Evolutionary conservation across 169 alveolate species (phyloP).

Genomic region (Babesia sp.): DNA sequence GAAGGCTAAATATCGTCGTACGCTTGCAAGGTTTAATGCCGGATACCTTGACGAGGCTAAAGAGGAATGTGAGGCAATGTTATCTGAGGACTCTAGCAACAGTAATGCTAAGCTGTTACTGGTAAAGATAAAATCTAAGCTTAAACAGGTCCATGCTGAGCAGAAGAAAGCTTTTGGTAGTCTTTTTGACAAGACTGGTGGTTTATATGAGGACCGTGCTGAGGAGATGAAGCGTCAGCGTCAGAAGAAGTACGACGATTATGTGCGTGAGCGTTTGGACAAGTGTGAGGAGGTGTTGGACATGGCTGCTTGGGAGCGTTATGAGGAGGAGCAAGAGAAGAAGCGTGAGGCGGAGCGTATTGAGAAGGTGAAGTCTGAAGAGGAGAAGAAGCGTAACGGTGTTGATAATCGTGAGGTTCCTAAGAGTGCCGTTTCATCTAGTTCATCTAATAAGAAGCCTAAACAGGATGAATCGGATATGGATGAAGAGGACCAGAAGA

Average conservation of each 20-base stretch:
- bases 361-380: conserved; percentile 65
- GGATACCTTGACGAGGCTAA: conserved; percentile 66
- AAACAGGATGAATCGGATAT: conserved; percentile 69
- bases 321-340: conserved; percentile 57
- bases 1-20: conserved; percentile 67
- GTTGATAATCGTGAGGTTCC: conserved; percentile 16
- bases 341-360: conserved; percentile 57
- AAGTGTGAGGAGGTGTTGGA: conserved; percentile 72
- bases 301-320: conserved; percentile 69
- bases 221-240: conserved; percentile 71
- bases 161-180: conserved; percentile 78
- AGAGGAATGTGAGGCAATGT: conserved; percentile 37
- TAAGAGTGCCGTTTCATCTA: conserved; percentile 21
- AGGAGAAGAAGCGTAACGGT: conserved; percentile 26
- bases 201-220: conserved; percentile 80
- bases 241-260: conserved; percentile 70
- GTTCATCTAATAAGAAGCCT: conserved; percentile 19
- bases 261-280: conserved; percentile 62
- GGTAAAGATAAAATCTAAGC: conserved; percentile 22
- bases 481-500: conserved; percentile 84
- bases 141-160: conserved; percentile 12
- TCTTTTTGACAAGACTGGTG: conserved; percentile 79
- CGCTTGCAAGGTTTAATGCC: conserved; percentile 47
- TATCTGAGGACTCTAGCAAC: conserved; percentile 32
- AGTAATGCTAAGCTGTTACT: conserved; percentile 49